Evolutionary conservation across 2,329 filamentous ascomycete genomes (phyloP).

Genomic region (Pseudogymnoascus sp.): DNA sequence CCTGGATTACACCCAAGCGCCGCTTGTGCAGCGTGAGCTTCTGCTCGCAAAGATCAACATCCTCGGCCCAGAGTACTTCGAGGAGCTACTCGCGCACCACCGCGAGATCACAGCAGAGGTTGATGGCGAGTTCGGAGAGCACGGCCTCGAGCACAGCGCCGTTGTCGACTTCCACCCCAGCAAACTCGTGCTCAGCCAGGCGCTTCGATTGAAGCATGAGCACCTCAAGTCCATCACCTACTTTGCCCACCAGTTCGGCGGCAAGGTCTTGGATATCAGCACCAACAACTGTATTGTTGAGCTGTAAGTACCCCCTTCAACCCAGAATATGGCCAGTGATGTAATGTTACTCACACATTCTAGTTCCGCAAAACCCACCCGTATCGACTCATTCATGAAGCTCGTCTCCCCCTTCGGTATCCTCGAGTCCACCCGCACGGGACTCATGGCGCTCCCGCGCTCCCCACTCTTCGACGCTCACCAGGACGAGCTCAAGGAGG

Average conservation of each 20-base stretch:
- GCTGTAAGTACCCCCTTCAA: constrained; percentile 54
- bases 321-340: neutral
- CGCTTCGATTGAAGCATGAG: constrained; percentile 92
- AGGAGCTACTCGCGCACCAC: constrained; percentile 92
- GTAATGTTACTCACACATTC: constrained; percentile 21
- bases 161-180: constrained; percentile 75
- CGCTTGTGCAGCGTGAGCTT: constrained; percentile 90
- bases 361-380: constrained; percentile 81
- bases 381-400: constrained; percentile 98
- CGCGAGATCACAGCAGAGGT: constrained; percentile 68
- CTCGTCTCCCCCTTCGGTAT: constrained; percentile 91
- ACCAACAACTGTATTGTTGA: constrained; percentile 98
- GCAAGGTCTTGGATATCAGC: constrained; percentile 95
- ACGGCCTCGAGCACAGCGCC: constrained; percentile 18
- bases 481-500: constrained; percentile 72
- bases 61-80: constrained; percentile 94
- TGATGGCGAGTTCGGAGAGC: constrained; percentile 35
- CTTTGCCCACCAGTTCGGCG: constrained; percentile 93
- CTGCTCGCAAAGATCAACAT: constrained; percentile 95
- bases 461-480: constrained; percentile 73
- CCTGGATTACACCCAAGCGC: constrained; percentile 86
- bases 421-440: constrained; percentile 88
- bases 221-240: constrained; percentile 95
- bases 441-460: constrained; percentile 91
- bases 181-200: constrained; percentile 77